These are phyloP conservation scores for Globisporangium ultimum DNA, from an alignment of 352 stramenopile genomes.

Conservation along the genomic window DNA sequence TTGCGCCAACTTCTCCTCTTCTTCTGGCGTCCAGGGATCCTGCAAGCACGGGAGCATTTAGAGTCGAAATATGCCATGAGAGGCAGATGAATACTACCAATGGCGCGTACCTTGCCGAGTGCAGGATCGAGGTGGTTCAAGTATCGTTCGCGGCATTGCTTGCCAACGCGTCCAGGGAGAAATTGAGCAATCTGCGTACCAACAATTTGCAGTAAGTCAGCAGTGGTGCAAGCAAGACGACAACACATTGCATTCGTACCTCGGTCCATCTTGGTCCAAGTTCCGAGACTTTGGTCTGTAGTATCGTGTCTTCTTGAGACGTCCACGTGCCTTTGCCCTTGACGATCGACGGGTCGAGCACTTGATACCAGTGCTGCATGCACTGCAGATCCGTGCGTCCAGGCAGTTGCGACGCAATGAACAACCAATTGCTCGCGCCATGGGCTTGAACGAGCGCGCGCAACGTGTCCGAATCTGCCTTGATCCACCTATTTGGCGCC, in stretches of 20 bases:
- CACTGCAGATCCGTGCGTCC: conserved; percentile 72
- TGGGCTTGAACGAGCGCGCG: conserved; percentile 33
- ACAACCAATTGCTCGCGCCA: conserved; percentile 65
- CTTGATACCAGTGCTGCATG: conserved; percentile 72
- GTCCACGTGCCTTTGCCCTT: conserved; percentile 68
- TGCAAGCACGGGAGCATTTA: conserved; percentile 12
- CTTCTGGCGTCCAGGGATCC: conserved; percentile 40
- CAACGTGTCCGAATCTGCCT: conserved; percentile 31
- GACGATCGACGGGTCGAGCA: conserved; percentile 40
- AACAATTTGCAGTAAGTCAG: neutral
- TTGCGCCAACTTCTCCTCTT: conserved; percentile 35
- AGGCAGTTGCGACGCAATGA: conserved; percentile 67
- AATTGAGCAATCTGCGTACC: conserved; percentile 39
- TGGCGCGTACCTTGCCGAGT: conserved; percentile 32
- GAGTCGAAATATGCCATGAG: neutral
- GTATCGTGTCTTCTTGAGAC: conserved; percentile 33
- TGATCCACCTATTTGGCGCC: conserved; percentile 17
- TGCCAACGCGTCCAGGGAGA: conserved; percentile 57
- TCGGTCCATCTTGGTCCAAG: conserved; percentile 58
- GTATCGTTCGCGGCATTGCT: conserved; percentile 74
- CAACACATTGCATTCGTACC: conserved; percentile 18
- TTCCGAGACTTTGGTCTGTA: conserved; percentile 38
- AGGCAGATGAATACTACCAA: neutral
- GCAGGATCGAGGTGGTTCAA: conserved; percentile 54
- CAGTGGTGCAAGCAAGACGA: neutral